Conservation (phyloP, 108 stramenopile species). For the Nitzschia sp. region DNA sequence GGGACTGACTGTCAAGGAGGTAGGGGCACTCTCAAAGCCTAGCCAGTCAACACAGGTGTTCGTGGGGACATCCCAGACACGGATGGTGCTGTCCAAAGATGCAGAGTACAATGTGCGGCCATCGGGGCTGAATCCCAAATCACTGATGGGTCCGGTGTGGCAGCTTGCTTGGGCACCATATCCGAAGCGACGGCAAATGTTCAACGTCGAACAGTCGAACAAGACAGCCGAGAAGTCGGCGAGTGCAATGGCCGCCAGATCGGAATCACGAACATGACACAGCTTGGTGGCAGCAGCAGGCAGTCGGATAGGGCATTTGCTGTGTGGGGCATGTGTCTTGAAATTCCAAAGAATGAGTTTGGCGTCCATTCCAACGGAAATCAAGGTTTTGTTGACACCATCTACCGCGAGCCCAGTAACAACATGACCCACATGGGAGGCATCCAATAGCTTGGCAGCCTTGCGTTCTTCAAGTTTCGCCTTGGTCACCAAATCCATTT, state of each 20-base stretch:
- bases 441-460: conserved; percentile 48
- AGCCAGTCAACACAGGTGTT: conserved; percentile 94
- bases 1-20: conserved; percentile 84
- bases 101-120: conserved; percentile 85
- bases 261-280: conserved; percentile 75
- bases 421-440: conserved; percentile 58
- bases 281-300: conserved; percentile 75
- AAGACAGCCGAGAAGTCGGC: conserved; percentile 64
- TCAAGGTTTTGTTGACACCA: conserved; percentile 76
- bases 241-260: conserved; percentile 77
- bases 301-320: conserved; percentile 68
- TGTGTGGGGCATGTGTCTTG: conserved; percentile 78
- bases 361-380: conserved; percentile 85
- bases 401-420: conserved; percentile 94
- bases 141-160: conserved; percentile 81
- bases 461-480: conserved; percentile 41
- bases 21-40: conserved; percentile 77
- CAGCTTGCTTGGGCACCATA: conserved; percentile 10
- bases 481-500: conserved; percentile 45
- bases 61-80: conserved; percentile 96
- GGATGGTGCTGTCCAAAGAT: conserved; percentile 82
- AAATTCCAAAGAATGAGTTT: conserved; percentile 91
- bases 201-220: conserved; percentile 71
- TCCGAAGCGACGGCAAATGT: conserved; percentile 77
- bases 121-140: conserved; percentile 88